phyloP scores from a whole-genome alignment of 495 filamentous ascomycete species.

The Podospora tetraspora region DNA sequence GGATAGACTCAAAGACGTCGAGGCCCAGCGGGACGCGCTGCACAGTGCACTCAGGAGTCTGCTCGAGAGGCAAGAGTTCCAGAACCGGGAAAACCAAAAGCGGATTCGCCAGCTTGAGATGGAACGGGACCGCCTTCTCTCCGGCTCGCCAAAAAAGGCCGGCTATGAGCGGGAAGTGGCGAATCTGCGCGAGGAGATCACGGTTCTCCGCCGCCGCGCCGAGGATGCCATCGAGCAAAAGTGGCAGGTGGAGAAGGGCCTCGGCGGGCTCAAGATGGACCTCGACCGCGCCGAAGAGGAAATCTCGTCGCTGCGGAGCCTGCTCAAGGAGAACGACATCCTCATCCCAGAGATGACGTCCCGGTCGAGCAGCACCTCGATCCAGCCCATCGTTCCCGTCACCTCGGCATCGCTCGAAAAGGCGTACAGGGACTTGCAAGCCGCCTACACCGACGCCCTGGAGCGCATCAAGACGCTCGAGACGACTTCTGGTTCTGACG shows the following conservation, averaged over 20 bases:
- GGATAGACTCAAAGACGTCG: constrained; percentile 85
- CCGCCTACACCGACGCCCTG: constrained; percentile 47
- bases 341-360: constrained; percentile 54
- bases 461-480: constrained; percentile 55
- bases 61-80: constrained; percentile 79
- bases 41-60: constrained; percentile 79
- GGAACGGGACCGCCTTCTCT: constrained; percentile 69
- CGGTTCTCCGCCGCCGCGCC: constrained; percentile 75
- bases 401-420: constrained; percentile 71
- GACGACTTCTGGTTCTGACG: constrained; percentile 36
- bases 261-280: constrained; percentile 92
- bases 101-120: constrained; percentile 66
- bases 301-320: constrained; percentile 67
- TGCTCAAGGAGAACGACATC: constrained; percentile 86
- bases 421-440: constrained; percentile 75
- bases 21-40: constrained; percentile 87
- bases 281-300: constrained; percentile 93
- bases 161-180: constrained; percentile 80
- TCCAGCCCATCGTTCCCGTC: constrained; percentile 29
- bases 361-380: constrained; percentile 38
- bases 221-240: constrained; percentile 96
- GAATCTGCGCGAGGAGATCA: constrained; percentile 76
- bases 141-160: constrained; percentile 61
- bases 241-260: constrained; percentile 91
- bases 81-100: constrained; percentile 74